Evolutionary conservation across 441 rosid species (phyloP).

Genomic region (Pelargonium citronellum): DNA sequence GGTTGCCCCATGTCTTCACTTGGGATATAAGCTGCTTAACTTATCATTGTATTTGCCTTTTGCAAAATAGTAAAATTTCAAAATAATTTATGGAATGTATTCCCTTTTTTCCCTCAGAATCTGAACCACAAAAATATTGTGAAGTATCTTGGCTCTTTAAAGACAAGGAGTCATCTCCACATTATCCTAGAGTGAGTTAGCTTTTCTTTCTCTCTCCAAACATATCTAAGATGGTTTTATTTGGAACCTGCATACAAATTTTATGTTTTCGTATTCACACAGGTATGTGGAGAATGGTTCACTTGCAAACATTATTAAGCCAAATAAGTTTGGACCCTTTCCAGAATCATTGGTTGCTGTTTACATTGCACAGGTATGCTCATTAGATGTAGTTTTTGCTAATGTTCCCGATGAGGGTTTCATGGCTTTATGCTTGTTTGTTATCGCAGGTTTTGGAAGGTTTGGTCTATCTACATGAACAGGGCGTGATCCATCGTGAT

Average conservation of each 20-base stretch:
- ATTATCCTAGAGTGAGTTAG: constrained; percentile 89
- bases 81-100: constrained; percentile 3
- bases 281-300: constrained; percentile 99
- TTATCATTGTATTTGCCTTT: constrained; percentile 6
- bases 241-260: constrained; percentile 14
- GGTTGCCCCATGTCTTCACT: constrained; percentile 11
- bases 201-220: constrained; percentile 12
- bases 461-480: constrained; percentile 93
- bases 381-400: constrained; percentile 23
- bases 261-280: constrained; percentile 21
- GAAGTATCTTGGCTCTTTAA: constrained; percentile 89
- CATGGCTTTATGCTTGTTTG: constrained; percentile 22
- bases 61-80: background rate
- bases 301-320: constrained; percentile 96
- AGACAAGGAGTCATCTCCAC: constrained; percentile 95
- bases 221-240: background rate
- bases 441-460: constrained; percentile 86
- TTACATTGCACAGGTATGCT: constrained; percentile 90
- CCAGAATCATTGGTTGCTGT: constrained; percentile 96
- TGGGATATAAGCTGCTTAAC: constrained; percentile 10
- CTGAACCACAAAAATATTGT: constrained; percentile 97
- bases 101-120: constrained; percentile 47
- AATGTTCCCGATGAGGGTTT: constrained; percentile 7
- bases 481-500: constrained; percentile 98
- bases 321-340: constrained; percentile 97